These are phyloP conservation scores for Phytophthora capsici DNA, from an alignment of 352 stramenopile genomes.

Conservation along the genomic window DNA sequence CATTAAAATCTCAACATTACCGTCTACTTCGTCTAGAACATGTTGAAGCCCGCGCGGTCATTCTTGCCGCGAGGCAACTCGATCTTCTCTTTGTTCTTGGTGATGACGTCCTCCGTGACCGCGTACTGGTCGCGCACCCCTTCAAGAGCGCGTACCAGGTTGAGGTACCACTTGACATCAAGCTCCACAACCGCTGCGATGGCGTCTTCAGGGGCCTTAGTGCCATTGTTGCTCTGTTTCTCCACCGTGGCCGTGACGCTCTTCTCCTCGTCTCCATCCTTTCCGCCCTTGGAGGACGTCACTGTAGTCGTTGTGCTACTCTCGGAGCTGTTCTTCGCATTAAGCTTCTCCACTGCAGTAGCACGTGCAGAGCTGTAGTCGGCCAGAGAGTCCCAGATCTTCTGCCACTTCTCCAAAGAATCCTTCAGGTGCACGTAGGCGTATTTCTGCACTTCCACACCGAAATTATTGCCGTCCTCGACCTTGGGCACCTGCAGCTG, in stretches of 20 bases:
- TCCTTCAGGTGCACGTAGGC: constrained; percentile 76
- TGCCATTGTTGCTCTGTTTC: constrained; percentile 51
- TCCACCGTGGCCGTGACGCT: constrained; percentile 61
- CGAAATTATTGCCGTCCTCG: constrained; percentile 89
- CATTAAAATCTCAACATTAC: constrained; percentile 1
- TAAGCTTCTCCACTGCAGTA: constrained; percentile 74
- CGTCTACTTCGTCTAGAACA: constrained; percentile 61
- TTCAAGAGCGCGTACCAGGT: constrained; percentile 71
- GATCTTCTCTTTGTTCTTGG: constrained; percentile 88
- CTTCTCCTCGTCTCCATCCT: constrained; percentile 81
- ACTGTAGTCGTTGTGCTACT: constrained; percentile 63
- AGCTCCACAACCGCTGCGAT: constrained; percentile 73
- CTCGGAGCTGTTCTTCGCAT: constrained; percentile 67
- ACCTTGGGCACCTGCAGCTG: constrained; percentile 78
- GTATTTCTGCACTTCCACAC: constrained; percentile 86
- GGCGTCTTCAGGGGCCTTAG: constrained; percentile 55
- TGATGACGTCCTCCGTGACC: constrained; percentile 67
- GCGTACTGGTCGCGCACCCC: constrained; percentile 82
- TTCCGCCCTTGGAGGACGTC: constrained; percentile 63
- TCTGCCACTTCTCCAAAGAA: constrained; percentile 69
- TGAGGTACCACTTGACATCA: constrained; percentile 89
- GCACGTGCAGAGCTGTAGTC: constrained; percentile 78
- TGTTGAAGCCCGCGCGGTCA: constrained; percentile 77
- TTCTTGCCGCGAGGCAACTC: constrained; percentile 67
- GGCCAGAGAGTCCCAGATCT: constrained; percentile 73